Percentiles rank a stretch among this genome's conserved stretches.
Conservation (phyloP, 2,329 filamentous ascomycete species). For the Diplodia corticola region DNA sequence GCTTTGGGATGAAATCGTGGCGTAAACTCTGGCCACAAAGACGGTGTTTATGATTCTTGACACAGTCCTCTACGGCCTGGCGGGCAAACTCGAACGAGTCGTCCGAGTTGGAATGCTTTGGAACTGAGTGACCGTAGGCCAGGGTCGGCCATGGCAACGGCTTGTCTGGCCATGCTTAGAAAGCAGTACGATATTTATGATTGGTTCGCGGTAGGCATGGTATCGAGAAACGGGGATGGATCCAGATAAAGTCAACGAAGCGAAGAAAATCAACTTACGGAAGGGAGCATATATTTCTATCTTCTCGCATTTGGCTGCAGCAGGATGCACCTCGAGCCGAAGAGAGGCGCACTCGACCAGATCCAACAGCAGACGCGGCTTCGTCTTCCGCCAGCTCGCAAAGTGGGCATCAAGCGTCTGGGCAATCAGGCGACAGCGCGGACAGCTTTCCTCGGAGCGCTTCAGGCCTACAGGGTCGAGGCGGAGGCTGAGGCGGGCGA, state of each 20-base stretch:
- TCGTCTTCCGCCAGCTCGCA: background rate
- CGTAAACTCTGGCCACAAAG: conserved; percentile 5
- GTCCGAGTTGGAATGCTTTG: conserved; percentile 6
- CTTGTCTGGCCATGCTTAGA: background rate
- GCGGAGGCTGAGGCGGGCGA: background rate
- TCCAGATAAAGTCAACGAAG: background rate
- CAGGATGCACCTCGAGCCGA: background rate
- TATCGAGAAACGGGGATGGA: background rate
- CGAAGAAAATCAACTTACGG: background rate
- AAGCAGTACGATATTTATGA: background rate
- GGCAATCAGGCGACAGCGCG: background rate
- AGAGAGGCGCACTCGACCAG: background rate
- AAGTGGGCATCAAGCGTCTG: background rate
- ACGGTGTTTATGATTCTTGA: background rate
- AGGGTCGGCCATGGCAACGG: conserved; percentile 1
- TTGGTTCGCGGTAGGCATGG: background rate
- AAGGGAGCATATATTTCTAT: background rate
- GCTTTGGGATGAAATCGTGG: background rate
- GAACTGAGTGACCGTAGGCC: background rate
- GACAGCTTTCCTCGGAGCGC: background rate
- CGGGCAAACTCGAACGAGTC: background rate
- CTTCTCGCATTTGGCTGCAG: background rate
- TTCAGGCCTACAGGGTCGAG: background rate
- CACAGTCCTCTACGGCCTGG: background rate
- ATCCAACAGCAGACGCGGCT: background rate